Conservation (phyloP, 73 alveolate species). For the Stentor roeselii region DNA sequence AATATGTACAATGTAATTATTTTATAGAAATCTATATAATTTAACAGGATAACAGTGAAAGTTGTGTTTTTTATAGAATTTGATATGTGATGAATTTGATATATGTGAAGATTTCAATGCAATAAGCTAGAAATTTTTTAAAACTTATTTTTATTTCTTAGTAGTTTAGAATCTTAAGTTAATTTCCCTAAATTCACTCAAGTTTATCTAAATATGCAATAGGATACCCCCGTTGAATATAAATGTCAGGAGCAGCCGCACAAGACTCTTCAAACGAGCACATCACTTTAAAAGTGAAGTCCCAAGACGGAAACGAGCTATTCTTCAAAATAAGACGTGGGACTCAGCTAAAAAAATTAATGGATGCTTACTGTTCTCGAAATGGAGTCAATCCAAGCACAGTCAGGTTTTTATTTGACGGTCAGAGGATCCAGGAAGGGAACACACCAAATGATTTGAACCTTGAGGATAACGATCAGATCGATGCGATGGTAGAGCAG, state of each 20-base stretch:
- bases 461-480: conserved; percentile 87
- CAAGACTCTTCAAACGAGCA: not conserved
- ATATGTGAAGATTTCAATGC: no score
- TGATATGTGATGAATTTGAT: no score
- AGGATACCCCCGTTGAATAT: no score
- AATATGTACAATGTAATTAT: no score
- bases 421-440: conserved; percentile 74
- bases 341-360: conserved; percentile 78
- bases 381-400: conserved; percentile 69
- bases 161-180: no score
- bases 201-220: no score
- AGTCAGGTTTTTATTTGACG: conserved; percentile 87
- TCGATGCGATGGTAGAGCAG: conserved; percentile 90
- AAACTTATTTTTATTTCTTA: no score
- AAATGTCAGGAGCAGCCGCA: not conserved
- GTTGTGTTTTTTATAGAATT: no score
- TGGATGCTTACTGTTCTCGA: conserved; percentile 89
- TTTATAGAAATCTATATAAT: no score
- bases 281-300: conserved; percentile 24
- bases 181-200: no score
- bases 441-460: conserved; percentile 81
- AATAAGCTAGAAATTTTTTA: no score
- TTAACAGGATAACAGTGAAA: no score
- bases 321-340: conserved; percentile 80
- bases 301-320: conserved; percentile 72